Evolutionary conservation across 768 basidiomycete genomes (phyloP), one percentile per base, ranked within the genome.

Genomic region (Pluteus cervinus): DNA sequence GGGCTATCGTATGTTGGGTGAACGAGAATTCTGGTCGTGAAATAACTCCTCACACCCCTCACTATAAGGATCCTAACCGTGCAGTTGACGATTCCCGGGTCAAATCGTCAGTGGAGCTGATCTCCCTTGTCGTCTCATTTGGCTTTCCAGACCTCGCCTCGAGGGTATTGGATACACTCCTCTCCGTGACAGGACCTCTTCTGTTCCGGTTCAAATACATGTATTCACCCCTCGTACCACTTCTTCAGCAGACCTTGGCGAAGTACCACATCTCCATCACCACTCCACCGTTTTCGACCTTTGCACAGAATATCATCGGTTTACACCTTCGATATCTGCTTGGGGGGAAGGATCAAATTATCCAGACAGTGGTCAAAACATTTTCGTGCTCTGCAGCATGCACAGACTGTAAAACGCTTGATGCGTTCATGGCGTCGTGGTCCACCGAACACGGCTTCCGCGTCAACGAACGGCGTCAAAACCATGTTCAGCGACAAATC

Each of bases 241-340:
- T 39, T 7, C 46, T 65, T 7, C 39, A 44, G n/a, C 22, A 42
- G 11, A 28, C 49, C 17, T 39, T 61, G 30, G 18, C 14, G 2
- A 39, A 41, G 20, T 42, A 44, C 9, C 35, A 46, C 0, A 31
- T 52, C 8, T 42, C 49, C 10, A n/a, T 60, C 5, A 40, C 29
- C 26, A 37, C 44, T 9, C 17, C 50, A n/a, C 59, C 62, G 4
- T 63, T 63, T 32, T 40, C 37, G 20, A 50, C 52, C 24, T 50
- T 64, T 11, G 38, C 60, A 10, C 51, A 54, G 32, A 44, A 50
- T 12, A 35, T 61, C 9, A 47, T 66, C 11, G 56, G 47, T 7
- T 29, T 43, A 3, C 60, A 61, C 23, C 47, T 66, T 20, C 43
- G 44, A 2, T 40, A 58, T 25, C 36, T 60, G 10, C 46, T 65